A percentile compares a stretch with the other conserved stretches of the same genome.
Conservation (phyloP, 306 rosid genomes). For the cucumber (Cucumis sativus) region DNA sequence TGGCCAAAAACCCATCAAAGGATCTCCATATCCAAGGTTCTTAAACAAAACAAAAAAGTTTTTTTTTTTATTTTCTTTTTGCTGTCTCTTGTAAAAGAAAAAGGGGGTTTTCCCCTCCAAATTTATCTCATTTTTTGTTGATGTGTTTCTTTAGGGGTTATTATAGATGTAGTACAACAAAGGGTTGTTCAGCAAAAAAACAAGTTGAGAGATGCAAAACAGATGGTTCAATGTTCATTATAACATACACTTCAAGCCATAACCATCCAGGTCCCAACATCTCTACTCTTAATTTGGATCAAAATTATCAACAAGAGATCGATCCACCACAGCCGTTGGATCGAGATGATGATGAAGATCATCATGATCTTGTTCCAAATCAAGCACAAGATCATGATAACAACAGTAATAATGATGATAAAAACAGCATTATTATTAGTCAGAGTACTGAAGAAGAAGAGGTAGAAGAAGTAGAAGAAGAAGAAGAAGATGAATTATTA, state of each 20-base stretch:
- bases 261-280: constrained; percentile 62
- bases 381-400: constrained; percentile 7
- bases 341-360: neutral
- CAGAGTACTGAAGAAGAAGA: constrained; percentile 21
- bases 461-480: constrained; percentile 1
- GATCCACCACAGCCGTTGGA: constrained; percentile 18
- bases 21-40: constrained; percentile 93
- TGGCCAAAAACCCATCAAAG: constrained; percentile 93
- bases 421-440: neutral
- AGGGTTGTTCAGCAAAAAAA: constrained; percentile 92
- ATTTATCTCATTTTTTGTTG: neutral
- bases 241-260: constrained; percentile 69
- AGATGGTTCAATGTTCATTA: constrained; percentile 69
- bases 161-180: constrained; percentile 75
- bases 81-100: neutral
- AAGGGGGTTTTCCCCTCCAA: too few relatives aligned
- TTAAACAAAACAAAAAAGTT: neutral
- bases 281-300: constrained; percentile 19
- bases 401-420: neutral
- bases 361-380: neutral
- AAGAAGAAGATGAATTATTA: neutral
- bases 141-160: constrained; percentile 42
- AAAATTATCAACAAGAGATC: constrained; percentile 12
- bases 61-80: neutral
- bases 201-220: constrained; percentile 86